Base-by-base conservation (phyloP, 805 yeast species). In the Teunomyces panamensis region DNA sequence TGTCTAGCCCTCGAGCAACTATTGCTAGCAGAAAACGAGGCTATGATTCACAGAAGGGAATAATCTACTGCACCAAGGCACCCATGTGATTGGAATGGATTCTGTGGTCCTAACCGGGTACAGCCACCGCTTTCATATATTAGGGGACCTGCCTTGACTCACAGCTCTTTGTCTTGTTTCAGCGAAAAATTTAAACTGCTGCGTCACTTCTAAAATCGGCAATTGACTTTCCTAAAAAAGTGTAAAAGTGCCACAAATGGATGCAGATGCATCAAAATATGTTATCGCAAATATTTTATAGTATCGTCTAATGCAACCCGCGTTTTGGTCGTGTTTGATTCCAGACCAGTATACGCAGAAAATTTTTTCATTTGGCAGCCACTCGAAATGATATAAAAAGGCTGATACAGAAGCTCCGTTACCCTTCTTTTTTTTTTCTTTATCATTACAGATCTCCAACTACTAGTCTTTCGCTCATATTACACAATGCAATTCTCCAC, bases 401-500 rank as follows among this genome's bases (percentile, higher is more conserved):
- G 27, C 14, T 26, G 6, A 16, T 6, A 11, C 17, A 26, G 9
- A 16, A 13, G 3, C 16, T 6, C 16, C 2, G n/a, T n/a, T 11
- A 9, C 2, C 9, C 9, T 37, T 11, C 13, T 26, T 26, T 37
- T 26, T 11, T 37, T 37, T 30, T 37, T 37, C 41, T 37, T 14
- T 26, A 37, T 37, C 41, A 37, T n/a, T 6, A 10, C 20, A 37
- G 41, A 37, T 37, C 36, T 27, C 44, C 32, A 42, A 42, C 44
- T 42, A 45, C 47, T 41, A 47, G 49, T 48, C 56, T 44, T 27
- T 49, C 56, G 51, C 45, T 44, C 26, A 32, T 30, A 32, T 30
- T 36, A 46, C 44, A 41, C 29, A 65, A 72, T 73, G 77, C 75
- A 73, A 68, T 73, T 71, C 68, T 63, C 73, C 55, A 61, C 58